These are phyloP conservation scores for Diddensiella transvaalensis DNA, from an alignment of 805 yeast genomes.

Conservation along the genomic window DNA sequence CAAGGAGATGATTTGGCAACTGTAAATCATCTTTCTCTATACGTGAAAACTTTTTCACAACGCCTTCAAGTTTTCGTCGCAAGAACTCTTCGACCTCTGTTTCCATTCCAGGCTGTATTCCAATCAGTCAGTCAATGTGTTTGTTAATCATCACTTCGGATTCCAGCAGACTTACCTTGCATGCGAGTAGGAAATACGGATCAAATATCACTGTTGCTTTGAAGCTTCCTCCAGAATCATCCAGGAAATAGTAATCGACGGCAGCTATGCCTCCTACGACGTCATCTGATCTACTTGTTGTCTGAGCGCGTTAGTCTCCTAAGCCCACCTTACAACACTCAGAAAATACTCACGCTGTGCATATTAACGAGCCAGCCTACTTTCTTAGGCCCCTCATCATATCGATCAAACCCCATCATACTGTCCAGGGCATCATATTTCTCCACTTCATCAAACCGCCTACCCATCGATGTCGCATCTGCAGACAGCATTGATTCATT, in stretches of 20 bases:
- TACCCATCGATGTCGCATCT: slow-evolving; percentile 20
- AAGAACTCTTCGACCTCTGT: slow-evolving; percentile 83
- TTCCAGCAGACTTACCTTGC: slow-evolving; percentile 58
- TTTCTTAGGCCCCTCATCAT: slow-evolving; percentile 62
- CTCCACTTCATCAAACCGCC: slow-evolving; percentile 19
- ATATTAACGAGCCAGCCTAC: slow-evolving; percentile 92
- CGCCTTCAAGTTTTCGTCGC: slow-evolving; percentile 60
- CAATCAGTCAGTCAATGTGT: too few species aligned
- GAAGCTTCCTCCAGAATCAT: slow-evolving; percentile 95
- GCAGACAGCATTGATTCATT: slow-evolving; percentile 14
- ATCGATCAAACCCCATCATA: slow-evolving; percentile 84
- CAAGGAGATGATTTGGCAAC: slow-evolving; percentile 82
- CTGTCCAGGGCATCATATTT: slow-evolving; percentile 61
- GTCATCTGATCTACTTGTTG: slow-evolving; percentile 51
- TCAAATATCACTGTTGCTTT: slow-evolving; percentile 78
- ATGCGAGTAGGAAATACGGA: slow-evolving; percentile 78
- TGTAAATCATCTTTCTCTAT: slow-evolving; percentile 74
- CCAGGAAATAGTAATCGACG: slow-evolving; percentile 90
- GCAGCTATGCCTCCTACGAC: slow-evolving; percentile 71
- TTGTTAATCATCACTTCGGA: too few species aligned
- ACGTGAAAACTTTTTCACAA: slow-evolving; percentile 53
- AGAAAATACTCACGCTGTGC: slow-evolving; percentile 68
- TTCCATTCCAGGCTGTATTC: slow-evolving; percentile 40
- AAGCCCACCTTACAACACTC: not conserved
- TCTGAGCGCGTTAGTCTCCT: slow-evolving; percentile 16